Evolutionary conservation across 73 alveolate species (phyloP), one percentile per base, ranked within the genome.

Genomic region (Symbiodinium natans): DNA sequence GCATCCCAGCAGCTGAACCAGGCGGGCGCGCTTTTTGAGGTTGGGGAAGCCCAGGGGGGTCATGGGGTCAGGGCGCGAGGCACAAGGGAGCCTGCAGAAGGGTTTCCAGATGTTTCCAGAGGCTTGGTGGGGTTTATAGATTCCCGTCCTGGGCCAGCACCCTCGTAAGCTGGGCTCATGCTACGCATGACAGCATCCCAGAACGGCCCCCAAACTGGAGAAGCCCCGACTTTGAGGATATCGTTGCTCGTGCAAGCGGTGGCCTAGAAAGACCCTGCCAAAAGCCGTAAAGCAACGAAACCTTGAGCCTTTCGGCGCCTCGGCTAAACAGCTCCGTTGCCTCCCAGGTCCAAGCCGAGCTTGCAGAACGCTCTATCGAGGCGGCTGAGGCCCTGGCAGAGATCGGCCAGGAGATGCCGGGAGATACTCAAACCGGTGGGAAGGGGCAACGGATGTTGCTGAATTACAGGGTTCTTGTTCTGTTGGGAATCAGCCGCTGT

Each of bases 301-400:
- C n/a, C n/a, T n/a, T n/a, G n/a, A n/a, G n/a, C n/a, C n/a, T n/a
- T n/a, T n/a, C n/a, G n/a, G n/a, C n/a, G n/a, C n/a, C n/a, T n/a
- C n/a, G n/a, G n/a, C n/a, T n/a, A n/a, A n/a, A n/a, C n/a, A n/a
- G n/a, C n/a, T n/a, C n/a, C n/a, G n/a, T n/a, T n/a, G n/a, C n/a
- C n/a, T n/a, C n/a, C n/a, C 94, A 77, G 85, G 94, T 83, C 15
- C 94, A 87, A 71, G 94, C 68, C 21, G 94, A 87, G 25, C 15
- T 39, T 77, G 33, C 29, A 31, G 85, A 87, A 36, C 83, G 94
- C 33, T 54, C 94, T 43, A n/a, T 87, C 85, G 94, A 87, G 23
- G 94, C 94, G 3, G 94, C 94, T 0, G 85, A 54, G 17, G 94
- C 94, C 21, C 41, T 87, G 85, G 71, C 84, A 19, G 46, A 54